Percentiles rank a stretch among this genome's conserved stretches.
Evolutionary conservation across 139 green algal species (phyloP).

Genomic region (Picochlorum sp.): DNA sequence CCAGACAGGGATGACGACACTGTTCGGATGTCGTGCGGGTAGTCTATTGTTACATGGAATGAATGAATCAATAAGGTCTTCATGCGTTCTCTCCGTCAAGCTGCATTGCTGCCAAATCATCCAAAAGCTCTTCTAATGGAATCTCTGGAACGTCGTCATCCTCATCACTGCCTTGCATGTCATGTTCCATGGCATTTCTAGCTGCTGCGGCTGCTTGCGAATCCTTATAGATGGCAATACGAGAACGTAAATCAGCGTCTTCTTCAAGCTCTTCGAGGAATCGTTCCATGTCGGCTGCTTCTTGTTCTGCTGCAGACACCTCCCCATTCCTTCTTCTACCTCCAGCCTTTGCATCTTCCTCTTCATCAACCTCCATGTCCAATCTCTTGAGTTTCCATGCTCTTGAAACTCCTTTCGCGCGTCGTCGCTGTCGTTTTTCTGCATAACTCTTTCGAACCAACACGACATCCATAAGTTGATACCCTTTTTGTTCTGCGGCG

Average conservation of each 20-base stretch:
- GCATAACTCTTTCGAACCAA: conserved; percentile 90
- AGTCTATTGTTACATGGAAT: neutral
- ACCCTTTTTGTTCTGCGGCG: conserved; percentile 43
- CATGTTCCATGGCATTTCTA: conserved; percentile 10
- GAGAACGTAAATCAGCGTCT: conserved; percentile 63
- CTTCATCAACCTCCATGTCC: conserved; percentile 55
- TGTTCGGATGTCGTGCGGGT: too few relatives aligned
- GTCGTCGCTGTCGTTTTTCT: conserved; percentile 59
- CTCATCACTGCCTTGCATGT: conserved; percentile 34
- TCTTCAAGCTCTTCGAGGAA: conserved; percentile 84
- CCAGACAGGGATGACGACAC: neutral
- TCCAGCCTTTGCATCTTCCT: conserved; percentile 10
- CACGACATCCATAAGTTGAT: conserved; percentile 76
- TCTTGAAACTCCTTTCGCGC: conserved; percentile 31
- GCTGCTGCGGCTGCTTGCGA: conserved; percentile 14
- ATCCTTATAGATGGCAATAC: conserved; percentile 46
- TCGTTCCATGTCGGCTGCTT: conserved; percentile 56
- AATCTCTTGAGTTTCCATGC: conserved; percentile 66
- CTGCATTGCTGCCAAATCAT: conserved; percentile 67
- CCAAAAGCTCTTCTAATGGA: conserved; percentile 89
- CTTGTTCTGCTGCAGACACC: conserved; percentile 15
- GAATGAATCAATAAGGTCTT: neutral
- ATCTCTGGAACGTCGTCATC: conserved; percentile 51
- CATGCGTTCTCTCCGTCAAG: conserved; percentile 30
- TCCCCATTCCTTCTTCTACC: neutral